phyloP scores from a whole-genome alignment of 768 basidiomycete species.

The Phylloporus arenicola region DNA sequence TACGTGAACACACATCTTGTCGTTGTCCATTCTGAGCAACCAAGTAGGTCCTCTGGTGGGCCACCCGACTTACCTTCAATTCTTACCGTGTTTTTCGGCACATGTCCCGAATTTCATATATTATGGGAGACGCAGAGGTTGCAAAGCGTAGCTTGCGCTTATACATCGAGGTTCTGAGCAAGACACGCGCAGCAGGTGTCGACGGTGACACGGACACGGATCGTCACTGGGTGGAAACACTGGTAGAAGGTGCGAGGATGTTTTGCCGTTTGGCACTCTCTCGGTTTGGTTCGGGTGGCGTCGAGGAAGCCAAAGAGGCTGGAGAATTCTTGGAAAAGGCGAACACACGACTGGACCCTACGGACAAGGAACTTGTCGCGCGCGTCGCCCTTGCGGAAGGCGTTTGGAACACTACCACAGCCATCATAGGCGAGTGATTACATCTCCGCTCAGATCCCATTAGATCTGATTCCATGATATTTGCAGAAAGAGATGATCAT shows the following conservation, averaged over 20 bases:
- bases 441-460: neutral
- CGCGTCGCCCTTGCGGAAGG: constrained; percentile 66
- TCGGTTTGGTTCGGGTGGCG: constrained; percentile 35
- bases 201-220: constrained; percentile 58
- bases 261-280: constrained; percentile 50
- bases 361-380: constrained; percentile 51
- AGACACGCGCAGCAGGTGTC: constrained; percentile 57
- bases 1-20: constrained; percentile 34
- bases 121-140: constrained; percentile 52
- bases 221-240: constrained; percentile 66
- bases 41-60: constrained; percentile 83
- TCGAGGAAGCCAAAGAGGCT: constrained; percentile 61
- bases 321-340: constrained; percentile 57
- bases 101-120: constrained; percentile 68
- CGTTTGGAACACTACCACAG: constrained; percentile 65
- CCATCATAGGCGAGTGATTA: constrained; percentile 51
- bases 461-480: neutral
- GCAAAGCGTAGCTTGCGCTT: constrained; percentile 73
- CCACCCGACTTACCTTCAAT: constrained; percentile 90
- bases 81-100: constrained; percentile 82
- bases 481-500: constrained; percentile 59
- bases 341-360: constrained; percentile 43
- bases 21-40: neutral
- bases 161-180: constrained; percentile 80
- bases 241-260: constrained; percentile 75